Base-by-base conservation (phyloP, 371 early-diverging fungal species). In the Mucor circinelloides region DNA sequence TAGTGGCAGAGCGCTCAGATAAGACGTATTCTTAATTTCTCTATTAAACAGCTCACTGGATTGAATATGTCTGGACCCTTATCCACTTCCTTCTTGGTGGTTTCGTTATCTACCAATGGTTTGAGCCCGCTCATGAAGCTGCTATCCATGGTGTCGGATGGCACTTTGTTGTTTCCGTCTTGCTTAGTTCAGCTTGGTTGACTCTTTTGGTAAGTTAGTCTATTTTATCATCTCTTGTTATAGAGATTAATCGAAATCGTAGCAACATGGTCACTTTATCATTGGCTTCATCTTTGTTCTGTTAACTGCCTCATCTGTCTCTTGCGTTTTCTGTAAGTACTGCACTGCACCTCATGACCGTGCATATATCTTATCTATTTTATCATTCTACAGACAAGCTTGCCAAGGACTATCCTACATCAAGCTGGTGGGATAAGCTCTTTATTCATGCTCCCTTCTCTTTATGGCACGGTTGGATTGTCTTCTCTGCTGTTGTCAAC, bases 361-460 rank as follows among this genome's bases (percentile, higher is more conserved):
- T n/a, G 34, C 38, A 31, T 64, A 46, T 59, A 52, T 64, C 60
- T 59, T 28, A 34, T 57, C 38, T 67, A 59, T 34, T 38, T 27
- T 31, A 27, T 55, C 62, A 32, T 28, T 42, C 48, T 15, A 42
- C 64, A 82, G 82, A 86, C 77, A 74, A 83, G 65, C 79, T 88
- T 48, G 75, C 78, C 63, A 77, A 79, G 60, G 66, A 81, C 54
- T 78, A 77, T 36, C 80, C 85, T 19, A 73, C 83, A 28, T 59
- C 68, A 12, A 81, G 77, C 40, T 74, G 76, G 72, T 75, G 67
- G 42, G 87, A 90, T 57, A 76, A 74, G 58, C 46, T 90, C 63
- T 87, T 90, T 57, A 75, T 91, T 66, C 92, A 90, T 72, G 87
- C 89, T 36, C 92, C 92, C 54, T 87, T 91, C 82, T 89, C 90